Evolutionary conservation across 805 yeast genomes (phyloP).

Genomic region (Candida schatavii): DNA sequence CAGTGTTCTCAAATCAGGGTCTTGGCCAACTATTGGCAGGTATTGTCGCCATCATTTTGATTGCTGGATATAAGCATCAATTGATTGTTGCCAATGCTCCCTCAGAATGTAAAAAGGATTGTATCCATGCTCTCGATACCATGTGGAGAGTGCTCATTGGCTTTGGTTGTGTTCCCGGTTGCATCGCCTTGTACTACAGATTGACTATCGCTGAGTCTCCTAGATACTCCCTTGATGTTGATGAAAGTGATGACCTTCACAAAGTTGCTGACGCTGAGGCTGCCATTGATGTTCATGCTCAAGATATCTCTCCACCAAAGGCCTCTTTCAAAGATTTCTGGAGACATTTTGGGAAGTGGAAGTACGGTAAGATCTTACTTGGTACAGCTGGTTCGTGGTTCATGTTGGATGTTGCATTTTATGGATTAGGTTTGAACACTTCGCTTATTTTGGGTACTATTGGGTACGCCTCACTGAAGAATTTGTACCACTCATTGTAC

Average conservation of each 20-base stretch:
- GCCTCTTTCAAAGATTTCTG: constrained; percentile 77
- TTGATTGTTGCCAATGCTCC: constrained; percentile 53
- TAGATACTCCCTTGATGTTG: constrained; percentile 80
- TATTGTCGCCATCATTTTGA: constrained; percentile 72
- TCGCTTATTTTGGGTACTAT: constrained; percentile 76
- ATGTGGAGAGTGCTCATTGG: constrained; percentile 94
- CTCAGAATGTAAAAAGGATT: constrained; percentile 59
- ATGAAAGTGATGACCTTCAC: constrained; percentile 53
- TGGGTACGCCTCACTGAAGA: constrained; percentile 73
- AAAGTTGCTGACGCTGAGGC: constrained; percentile 53
- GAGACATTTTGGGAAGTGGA: constrained; percentile 80
- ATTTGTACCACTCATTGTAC: constrained; percentile 68
- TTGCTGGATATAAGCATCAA: constrained; percentile 70
- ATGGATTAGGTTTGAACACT: constrained; percentile 83
- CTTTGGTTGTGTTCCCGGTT: constrained; percentile 87
- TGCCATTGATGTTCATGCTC: constrained; percentile 35
- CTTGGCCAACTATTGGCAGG: constrained; percentile 92
- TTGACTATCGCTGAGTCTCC: constrained; percentile 94
- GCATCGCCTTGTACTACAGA: constrained; percentile 82
- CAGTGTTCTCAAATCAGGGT: constrained; percentile 96
- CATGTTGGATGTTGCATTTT: constrained; percentile 84
- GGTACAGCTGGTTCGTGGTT: constrained; percentile 96
- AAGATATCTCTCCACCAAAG: constrained; percentile 60
- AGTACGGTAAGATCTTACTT: constrained; percentile 72
- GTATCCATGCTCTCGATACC: constrained; percentile 81